Evolutionary conservation across 2,329 filamentous ascomycete genomes (phyloP), one percentile per base, ranked within the genome.

Genomic region (Stemphylium beticola): DNA sequence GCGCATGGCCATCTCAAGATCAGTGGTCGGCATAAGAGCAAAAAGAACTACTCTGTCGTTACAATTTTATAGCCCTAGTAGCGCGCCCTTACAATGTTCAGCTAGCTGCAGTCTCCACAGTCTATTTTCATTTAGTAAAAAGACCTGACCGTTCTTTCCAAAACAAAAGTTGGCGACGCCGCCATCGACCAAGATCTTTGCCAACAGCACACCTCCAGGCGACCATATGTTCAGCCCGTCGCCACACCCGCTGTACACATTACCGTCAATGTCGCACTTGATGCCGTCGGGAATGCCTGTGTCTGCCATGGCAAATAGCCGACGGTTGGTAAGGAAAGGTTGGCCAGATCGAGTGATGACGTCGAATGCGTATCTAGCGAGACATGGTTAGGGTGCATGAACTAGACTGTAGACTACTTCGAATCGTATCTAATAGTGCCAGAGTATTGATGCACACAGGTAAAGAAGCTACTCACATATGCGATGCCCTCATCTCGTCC

Each of bases 201-300:
- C 81, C n/a, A 83, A 68, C 1, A 80, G 65, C 4, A 67, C 66
- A 0, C 81, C 81, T 2, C 71, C 76, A 1, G 74, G 56, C 33
- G 68, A 78, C 78, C 79, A 83, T 5, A 83, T 73, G 51, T 82
- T 79, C 11, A 83, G 65, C 1, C 81, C 81, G 47, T 81, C 80
- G 2, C 73, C 76, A 46, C 80, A 82, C 0, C 77, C 79, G 26
- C 75, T 75, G 56, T 79, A 87, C 2, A 87, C 79, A 48, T 85
- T 83, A 2, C 85, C 85, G 3, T 78, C 71, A 0, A 20, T 43
- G 40, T 66, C 63, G 49, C 65, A 68, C 29, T 66, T 68, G 45
- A 69, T 66, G 5, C 61, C 65, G 22, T 70, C 61, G 0, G 66
- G 66, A 8, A 66, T 52, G 7, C 60, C 58, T 4, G 40, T 57